phyloP scores from a whole-genome alignment of 1,139 yeast genomes.

The Trichomonascaceae sp. region DNA sequence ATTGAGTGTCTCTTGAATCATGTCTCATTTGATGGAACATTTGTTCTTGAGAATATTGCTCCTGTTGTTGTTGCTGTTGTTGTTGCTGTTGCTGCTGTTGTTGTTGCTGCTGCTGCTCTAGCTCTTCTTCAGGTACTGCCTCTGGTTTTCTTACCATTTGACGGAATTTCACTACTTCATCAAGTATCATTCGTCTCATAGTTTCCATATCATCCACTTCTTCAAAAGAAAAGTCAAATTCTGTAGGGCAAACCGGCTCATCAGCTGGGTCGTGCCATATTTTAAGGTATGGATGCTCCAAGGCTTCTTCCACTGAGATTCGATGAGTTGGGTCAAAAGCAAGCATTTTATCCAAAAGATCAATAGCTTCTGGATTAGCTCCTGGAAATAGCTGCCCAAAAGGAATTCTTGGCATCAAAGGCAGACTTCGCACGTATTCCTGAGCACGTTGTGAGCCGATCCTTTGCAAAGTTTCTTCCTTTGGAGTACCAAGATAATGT shows the following conservation, averaged over 20 bases:
- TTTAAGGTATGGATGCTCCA: conserved; percentile 79
- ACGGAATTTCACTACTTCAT: conserved; percentile 76
- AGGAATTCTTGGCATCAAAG: conserved; percentile 78
- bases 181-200: conserved; percentile 71
- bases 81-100: conserved; percentile 25
- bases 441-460: conserved; percentile 90
- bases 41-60: conserved; percentile 7
- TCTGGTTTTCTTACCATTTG: conserved; percentile 71
- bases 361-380: conserved; percentile 84
- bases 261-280: conserved; percentile 97
- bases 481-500: conserved; percentile 83
- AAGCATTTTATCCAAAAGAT: conserved; percentile 72
- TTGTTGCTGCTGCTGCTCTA: conserved; percentile 15
- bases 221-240: conserved; percentile 88
- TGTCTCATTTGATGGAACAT: not conserved
- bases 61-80: conserved; percentile 22
- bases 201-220: conserved; percentile 71
- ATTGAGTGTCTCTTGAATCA: not conserved
- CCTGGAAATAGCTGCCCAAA: conserved; percentile 66
- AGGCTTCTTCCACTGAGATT: conserved; percentile 83
- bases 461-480: conserved; percentile 70
- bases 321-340: conserved; percentile 83
- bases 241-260: conserved; percentile 78
- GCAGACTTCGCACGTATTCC: conserved; percentile 81
- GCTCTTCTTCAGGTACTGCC: conserved; percentile 33